Conservation (phyloP, 495 filamentous ascomycete species). For the Massariosphaeria phaeospora region DNA sequence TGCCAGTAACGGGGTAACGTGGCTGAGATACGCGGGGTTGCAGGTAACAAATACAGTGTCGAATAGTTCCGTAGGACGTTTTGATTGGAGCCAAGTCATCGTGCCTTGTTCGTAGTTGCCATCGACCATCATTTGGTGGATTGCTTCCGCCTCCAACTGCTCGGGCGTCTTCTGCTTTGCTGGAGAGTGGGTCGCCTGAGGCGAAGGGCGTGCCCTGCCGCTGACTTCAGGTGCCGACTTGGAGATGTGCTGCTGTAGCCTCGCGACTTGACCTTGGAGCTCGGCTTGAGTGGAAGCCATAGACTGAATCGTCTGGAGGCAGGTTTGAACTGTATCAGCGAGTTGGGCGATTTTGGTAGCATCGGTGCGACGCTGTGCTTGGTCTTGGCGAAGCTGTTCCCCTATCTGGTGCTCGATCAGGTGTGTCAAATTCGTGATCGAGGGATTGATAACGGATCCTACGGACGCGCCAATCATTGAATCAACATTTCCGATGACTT, state of each 20-base stretch:
- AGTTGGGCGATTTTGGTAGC: conserved; percentile 78
- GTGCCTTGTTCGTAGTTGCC: conserved; percentile 57
- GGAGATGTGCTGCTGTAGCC: conserved; percentile 17
- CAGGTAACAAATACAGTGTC: conserved; percentile 71
- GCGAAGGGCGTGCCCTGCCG: background rate
- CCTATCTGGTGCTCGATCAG: conserved; percentile 63
- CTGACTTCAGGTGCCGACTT: conserved; percentile 35
- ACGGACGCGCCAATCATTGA: conserved; percentile 58
- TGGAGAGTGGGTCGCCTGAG: background rate
- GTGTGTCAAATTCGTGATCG: conserved; percentile 57
- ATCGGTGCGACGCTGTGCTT: conserved; percentile 66
- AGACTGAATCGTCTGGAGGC: conserved; percentile 66
- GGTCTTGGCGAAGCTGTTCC: conserved; percentile 58
- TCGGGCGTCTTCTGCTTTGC: conserved; percentile 50
- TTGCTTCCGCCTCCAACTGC: conserved; percentile 59
- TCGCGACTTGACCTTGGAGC: conserved; percentile 36
- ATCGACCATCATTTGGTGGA: conserved; percentile 59
- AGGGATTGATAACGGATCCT: conserved; percentile 57
- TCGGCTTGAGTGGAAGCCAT: conserved; percentile 63
- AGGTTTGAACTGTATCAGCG: conserved; percentile 60
- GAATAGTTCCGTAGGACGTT: conserved; percentile 69
- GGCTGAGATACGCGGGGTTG: conserved; percentile 63
- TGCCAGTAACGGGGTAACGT: conserved; percentile 69
- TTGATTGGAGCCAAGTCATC: conserved; percentile 78
- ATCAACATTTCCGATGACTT: conserved; percentile 63